Base-by-base conservation (phyloP, 164 flowering plant genomes). In the Vitis rupestris region DNA sequence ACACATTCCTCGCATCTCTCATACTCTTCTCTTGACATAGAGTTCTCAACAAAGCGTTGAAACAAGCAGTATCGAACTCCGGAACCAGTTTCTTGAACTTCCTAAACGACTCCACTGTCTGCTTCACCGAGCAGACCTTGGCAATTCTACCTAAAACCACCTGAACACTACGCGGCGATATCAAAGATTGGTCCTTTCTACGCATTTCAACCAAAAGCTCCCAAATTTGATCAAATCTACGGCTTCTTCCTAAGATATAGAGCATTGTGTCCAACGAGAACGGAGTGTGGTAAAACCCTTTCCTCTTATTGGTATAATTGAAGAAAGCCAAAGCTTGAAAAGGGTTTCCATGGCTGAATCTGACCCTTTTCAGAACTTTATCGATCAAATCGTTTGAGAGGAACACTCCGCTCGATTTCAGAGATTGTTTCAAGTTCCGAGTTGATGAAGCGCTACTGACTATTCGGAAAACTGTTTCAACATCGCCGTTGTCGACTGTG, bases 21-120 rank as follows among this genome's bases (percentile, higher is more conserved):
- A 94, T 94, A 71, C 94, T 90, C 82, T 92, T 94, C 84, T 94
- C 96, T 63, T 94, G 98, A 71, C 92, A 92, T 57, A 91, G 68
- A n/a, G 90, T 80, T 74, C 98, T 91, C 66, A 91, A 72, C 79
- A 91, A 72, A 0, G 87, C 96, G 75, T 94, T 94, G 67, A 76
- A 94, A 80, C 90, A 86, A 51, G 56, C 19, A 0, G 83, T 83
- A 63, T 84, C 90, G 10, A 85, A 88, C 23, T 68, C 88, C 0
- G 82, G 76, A 55, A 83, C 84, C 19, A 88, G 66, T 65, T 65
- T 87, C 60, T 72, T 70, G 61, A 90, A 91, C 82, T 67, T 87
- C 54, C 70, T 65, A 67, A 94, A 92, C 13, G 88, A 79, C 54
- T 90, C 91, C 2, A 94, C 97, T 12, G 96, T 90, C 76, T 78